phyloP scores from a whole-genome alignment of 345 rosid species.

The Arabidopsis thaliana region DNA sequence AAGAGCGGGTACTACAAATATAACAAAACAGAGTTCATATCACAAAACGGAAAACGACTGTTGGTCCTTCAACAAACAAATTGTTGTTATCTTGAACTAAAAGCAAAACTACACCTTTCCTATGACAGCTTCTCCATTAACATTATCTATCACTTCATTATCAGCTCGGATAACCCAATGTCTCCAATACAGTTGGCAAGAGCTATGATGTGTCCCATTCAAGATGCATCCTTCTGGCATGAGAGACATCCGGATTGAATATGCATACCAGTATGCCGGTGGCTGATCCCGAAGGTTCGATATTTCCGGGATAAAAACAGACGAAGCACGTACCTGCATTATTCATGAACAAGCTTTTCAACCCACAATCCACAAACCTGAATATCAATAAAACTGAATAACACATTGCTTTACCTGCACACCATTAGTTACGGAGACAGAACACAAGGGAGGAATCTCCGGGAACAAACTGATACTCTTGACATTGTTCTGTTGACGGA shows the following conservation, averaged over 20 bases:
- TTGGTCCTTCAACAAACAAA: background rate
- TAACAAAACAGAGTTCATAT: background rate
- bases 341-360: background rate
- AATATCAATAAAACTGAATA: constrained; percentile 8
- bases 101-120: constrained; percentile 54
- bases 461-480: constrained; percentile 74
- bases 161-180: constrained; percentile 70
- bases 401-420: constrained; percentile 60
- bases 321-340: constrained; percentile 75
- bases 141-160: constrained; percentile 50
- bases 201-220: constrained; percentile 59
- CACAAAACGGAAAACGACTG: background rate
- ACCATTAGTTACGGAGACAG: constrained; percentile 76
- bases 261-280: constrained; percentile 57
- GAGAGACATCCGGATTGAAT: constrained; percentile 88
- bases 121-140: constrained; percentile 69
- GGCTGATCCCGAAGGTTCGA: constrained; percentile 45
- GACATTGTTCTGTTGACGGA: constrained; percentile 46
- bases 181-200: constrained; percentile 74
- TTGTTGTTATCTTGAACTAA: background rate
- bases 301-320: constrained; percentile 77
- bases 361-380: constrained; percentile 8
- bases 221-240: constrained; percentile 69
- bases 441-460: constrained; percentile 73
- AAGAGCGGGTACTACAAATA: constrained; percentile 64